Conservation (phyloP, 257 asterid genomes). For the Rubia yunnanensis region DNA sequence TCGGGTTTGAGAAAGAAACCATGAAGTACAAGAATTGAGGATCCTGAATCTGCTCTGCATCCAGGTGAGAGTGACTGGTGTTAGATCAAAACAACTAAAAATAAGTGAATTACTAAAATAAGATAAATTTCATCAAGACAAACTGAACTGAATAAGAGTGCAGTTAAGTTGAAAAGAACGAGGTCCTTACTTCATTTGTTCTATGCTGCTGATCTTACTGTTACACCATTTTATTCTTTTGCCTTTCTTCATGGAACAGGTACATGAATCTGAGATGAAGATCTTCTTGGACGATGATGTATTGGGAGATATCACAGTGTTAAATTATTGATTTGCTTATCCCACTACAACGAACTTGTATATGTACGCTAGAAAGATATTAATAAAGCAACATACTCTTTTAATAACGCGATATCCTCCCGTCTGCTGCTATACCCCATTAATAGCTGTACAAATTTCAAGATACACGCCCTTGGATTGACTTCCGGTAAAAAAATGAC, state of each 20-base stretch:
- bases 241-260: slow-evolving; percentile 17
- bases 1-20: slow-evolving; percentile 78
- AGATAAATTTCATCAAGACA: neutral
- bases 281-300: neutral
- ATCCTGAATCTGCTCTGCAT: slow-evolving; percentile 16
- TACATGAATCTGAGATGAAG: slow-evolving; percentile 6
- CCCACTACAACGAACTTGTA: slow-evolving; percentile 11
- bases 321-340: slow-evolving; percentile 4
- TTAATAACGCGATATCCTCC: neutral
- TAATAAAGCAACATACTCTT: slow-evolving; percentile 5
- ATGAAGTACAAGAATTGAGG: slow-evolving; percentile 73
- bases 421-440: neutral
- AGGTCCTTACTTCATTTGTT: neutral
- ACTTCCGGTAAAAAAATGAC: neutral
- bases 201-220: neutral
- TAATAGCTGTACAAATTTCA: neutral
- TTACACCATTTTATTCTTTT: neutral
- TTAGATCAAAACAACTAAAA: too few species aligned
- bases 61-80: slow-evolving; percentile 6
- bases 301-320: slow-evolving; percentile 7
- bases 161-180: too few species aligned
- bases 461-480: neutral
- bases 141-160: too few species aligned
- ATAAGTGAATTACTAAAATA: too few species aligned
- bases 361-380: slow-evolving; percentile 8